A percentile compares a stretch with the other conserved stretches of the same genome.
Conservation (phyloP, 352 stramenopile genomes). For the Globisporangium iwayamae region DNA sequence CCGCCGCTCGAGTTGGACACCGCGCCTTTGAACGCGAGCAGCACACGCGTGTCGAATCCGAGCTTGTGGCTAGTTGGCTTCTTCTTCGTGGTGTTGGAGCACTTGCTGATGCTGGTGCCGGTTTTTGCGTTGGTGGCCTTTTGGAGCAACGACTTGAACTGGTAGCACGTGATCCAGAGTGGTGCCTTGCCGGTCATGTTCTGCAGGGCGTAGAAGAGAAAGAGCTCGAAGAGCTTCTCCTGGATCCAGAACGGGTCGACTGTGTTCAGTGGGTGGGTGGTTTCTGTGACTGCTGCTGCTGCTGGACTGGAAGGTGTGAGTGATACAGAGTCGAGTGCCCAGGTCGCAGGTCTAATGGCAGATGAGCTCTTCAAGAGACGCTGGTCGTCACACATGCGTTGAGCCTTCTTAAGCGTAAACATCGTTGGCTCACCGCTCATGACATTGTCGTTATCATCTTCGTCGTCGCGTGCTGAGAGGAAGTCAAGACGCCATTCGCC, state of each 20-base stretch:
- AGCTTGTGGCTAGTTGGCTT: constrained; percentile 20
- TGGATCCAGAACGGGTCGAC: constrained; percentile 53
- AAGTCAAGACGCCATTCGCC: constrained; percentile 25
- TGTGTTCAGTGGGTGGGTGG: background rate
- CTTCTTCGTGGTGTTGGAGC: background rate
- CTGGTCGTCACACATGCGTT: background rate
- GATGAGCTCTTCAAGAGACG: background rate
- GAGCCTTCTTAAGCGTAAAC: constrained; percentile 20
- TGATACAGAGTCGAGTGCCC: background rate
- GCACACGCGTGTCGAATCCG: constrained; percentile 38
- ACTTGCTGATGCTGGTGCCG: background rate
- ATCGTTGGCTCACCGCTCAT: constrained; percentile 5
- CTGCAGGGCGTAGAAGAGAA: constrained; percentile 53
- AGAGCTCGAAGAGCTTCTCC: constrained; percentile 62
- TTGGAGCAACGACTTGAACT: constrained; percentile 63
- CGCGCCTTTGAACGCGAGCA: constrained; percentile 33
- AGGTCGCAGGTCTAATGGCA: background rate
- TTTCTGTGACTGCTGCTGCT: background rate
- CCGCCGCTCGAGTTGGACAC: constrained; percentile 19
- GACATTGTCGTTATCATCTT: background rate
- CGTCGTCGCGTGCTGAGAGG: constrained; percentile 2
- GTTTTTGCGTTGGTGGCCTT: constrained; percentile 22
- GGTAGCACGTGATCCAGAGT: constrained; percentile 48
- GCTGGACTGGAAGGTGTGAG: background rate
- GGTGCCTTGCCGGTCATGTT: constrained; percentile 36